Conservation (phyloP, 2,329 filamentous ascomycete species). For the Penicillium sclerotiorum region DNA sequence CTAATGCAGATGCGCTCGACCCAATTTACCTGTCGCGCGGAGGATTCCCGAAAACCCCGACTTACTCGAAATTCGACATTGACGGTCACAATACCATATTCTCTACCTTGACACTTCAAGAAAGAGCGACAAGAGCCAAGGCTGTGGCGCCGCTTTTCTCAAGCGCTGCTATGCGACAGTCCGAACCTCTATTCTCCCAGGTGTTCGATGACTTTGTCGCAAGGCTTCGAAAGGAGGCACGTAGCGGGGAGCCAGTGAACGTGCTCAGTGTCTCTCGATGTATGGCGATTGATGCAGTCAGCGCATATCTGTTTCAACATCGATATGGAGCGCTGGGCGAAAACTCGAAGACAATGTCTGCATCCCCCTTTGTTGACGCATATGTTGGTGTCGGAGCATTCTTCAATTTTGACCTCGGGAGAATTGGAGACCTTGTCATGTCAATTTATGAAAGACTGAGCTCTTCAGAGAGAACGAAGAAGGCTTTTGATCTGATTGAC, state of each 20-base stretch:
- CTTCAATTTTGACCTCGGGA: constrained; percentile 53
- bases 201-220: constrained; percentile 27
- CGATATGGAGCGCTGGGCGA: constrained; percentile 54
- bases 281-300: constrained; percentile 58
- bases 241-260: constrained; percentile 23
- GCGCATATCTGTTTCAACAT: constrained; percentile 56
- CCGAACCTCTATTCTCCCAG: constrained; percentile 14
- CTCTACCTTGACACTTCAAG: constrained; percentile 46
- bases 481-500: constrained; percentile 46
- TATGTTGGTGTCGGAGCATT: constrained; percentile 59
- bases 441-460: constrained; percentile 38
- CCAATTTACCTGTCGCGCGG: constrained; percentile 56
- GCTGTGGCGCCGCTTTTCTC: constrained; percentile 54
- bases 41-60: constrained; percentile 56
- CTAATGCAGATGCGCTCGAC: constrained; percentile 49
- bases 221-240: constrained; percentile 18
- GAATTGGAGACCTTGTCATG: constrained; percentile 38
- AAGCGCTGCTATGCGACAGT: constrained; percentile 22
- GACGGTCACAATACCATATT: constrained; percentile 60
- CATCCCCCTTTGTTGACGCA: constrained; percentile 56
- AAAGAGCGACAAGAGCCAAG: constrained; percentile 53
- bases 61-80: constrained; percentile 61
- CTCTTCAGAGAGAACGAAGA: constrained; percentile 32
- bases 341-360: constrained; percentile 39
- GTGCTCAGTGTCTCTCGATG: constrained; percentile 54